These are phyloP conservation scores for Aristolochia contorta DNA, from an alignment of 164 flowering plant species.

Conservation along the genomic window DNA sequence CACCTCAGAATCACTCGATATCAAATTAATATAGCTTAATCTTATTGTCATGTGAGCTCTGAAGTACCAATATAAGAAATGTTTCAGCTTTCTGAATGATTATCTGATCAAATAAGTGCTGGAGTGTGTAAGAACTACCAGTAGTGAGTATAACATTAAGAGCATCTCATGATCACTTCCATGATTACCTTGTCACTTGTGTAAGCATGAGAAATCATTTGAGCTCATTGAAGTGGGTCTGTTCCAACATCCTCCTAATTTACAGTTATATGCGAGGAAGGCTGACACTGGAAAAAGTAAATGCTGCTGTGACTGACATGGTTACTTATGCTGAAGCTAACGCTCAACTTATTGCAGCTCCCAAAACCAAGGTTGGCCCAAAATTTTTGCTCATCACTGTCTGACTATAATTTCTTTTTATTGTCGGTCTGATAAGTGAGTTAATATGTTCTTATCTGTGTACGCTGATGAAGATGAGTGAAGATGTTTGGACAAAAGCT, in stretches of 20 bases:
- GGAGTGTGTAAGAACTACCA: too few relatives aligned
- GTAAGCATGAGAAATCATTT: too few relatives aligned
- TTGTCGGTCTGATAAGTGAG: not conserved
- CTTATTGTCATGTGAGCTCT: too few relatives aligned
- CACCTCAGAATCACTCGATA: too few relatives aligned
- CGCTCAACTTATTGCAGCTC: slow-evolving; percentile 69
- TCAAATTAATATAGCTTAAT: too few relatives aligned
- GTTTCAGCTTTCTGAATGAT: too few relatives aligned
- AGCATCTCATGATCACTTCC: too few relatives aligned
- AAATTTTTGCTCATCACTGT: not conserved
- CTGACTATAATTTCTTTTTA: slow-evolving; percentile 13
- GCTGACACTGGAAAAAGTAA: slow-evolving; percentile 82
- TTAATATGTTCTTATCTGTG: slow-evolving; percentile 3
- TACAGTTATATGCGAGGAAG: slow-evolving; percentile 96
- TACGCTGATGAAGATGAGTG: slow-evolving; percentile 48
- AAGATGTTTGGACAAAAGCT: slow-evolving; percentile 64
- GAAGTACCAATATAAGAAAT: too few relatives aligned
- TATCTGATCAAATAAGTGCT: too few relatives aligned
- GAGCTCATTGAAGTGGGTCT: too few relatives aligned
- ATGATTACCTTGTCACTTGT: too few relatives aligned
- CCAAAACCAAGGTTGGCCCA: slow-evolving; percentile 57
- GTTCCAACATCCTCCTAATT: not conserved
- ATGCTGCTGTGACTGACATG: slow-evolving; percentile 85
- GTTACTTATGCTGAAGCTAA: slow-evolving; percentile 84
- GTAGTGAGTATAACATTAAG: too few relatives aligned